A percentile compares a stretch with the other conserved stretches of the same genome.
Conservation (phyloP, 176 grass and related monocot species). For the Phoenix dactylifera region DNA sequence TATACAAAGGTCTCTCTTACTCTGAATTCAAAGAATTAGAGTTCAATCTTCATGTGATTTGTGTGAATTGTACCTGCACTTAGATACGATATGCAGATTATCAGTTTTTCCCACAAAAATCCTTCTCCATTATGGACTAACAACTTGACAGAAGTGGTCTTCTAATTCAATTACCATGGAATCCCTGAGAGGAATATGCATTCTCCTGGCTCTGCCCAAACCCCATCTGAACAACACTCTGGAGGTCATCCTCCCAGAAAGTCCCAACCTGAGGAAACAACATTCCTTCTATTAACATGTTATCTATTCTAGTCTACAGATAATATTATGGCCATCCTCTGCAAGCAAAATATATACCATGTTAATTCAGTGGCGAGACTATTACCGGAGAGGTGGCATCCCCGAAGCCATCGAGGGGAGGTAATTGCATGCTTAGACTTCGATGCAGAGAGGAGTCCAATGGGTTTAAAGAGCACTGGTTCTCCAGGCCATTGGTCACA, state of each 20-base stretch:
- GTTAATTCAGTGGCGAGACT: neutral
- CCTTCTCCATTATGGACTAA: too few species aligned
- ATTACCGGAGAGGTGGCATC: conserved; percentile 34
- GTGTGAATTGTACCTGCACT: conserved; percentile 22
- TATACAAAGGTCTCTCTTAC: conserved; percentile 20
- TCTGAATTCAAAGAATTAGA: conserved; percentile 23
- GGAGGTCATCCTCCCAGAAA: conserved; percentile 70
- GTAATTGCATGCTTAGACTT: conserved; percentile 8
- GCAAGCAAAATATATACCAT: too few species aligned
- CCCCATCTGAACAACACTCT: conserved; percentile 62
- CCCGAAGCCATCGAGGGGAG: conserved; percentile 24
- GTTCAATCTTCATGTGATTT: conserved; percentile 31
- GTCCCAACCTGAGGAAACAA: conserved; percentile 25
- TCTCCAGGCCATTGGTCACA: conserved; percentile 3
- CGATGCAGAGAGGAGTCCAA: conserved; percentile 1
- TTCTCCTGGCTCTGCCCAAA: conserved; percentile 26
- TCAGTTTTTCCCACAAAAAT: too few species aligned
- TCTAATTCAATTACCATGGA: neutral
- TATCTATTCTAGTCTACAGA: too few species aligned
- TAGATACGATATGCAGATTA: neutral
- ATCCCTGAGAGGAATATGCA: conserved; percentile 3
- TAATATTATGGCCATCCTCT: too few species aligned
- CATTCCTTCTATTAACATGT: neutral
- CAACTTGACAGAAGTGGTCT: too few species aligned
- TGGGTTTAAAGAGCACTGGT: conserved; percentile 1